Evolutionary conservation across 1,139 yeast species (phyloP), one percentile per base, ranked within the genome.

Genomic region (Candida glucosophila): DNA sequence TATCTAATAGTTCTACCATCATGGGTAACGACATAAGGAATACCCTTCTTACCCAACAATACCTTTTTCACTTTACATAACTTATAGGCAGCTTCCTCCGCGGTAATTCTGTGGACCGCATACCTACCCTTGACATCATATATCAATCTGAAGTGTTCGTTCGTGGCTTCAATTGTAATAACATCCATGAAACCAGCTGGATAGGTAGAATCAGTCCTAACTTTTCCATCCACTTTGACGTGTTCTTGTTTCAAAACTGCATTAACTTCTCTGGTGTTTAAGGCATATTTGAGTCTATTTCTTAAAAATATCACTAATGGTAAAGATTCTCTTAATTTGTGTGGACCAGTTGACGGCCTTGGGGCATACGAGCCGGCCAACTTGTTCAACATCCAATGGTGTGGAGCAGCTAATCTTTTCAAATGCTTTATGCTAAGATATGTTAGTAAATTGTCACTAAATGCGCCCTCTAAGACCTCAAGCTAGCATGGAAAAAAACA

Each of bases 351-450:
- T 42, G 95, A 83, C 57, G 96, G 93, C 75, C 95, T 85, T 70
- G 96, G 96, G 45, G 96, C 96, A 66, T 88, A 88, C 64, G 83
- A 74, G 60, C 97, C 97, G 62, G 95, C 81, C 72, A 88, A 75
- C 74, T 88, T 88, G 92, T 88, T 96, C 75, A 88, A 80, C 92
- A 88, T 80, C 96, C 96, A 88, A 78, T 88, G 96, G 73, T 85
- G 78, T 73, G 97, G 97, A 33, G 96, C 96, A 64, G 95, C 94
- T 68, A 85, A 77, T 75, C 95, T 82, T 80, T 85, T 85, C 68
- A 86, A 76, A 66, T 86, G 96, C 78, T 86, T 86, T 88, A 85
- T 85, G 73, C 77, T 71, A 44, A 26, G 17, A 17, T 23, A n/a
- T 11, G 63, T 57, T 55, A 55, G 64, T 58, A 48, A 24, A 17